phyloP scores from a whole-genome alignment of 257 asterid species.

The Lantana camara region DNA sequence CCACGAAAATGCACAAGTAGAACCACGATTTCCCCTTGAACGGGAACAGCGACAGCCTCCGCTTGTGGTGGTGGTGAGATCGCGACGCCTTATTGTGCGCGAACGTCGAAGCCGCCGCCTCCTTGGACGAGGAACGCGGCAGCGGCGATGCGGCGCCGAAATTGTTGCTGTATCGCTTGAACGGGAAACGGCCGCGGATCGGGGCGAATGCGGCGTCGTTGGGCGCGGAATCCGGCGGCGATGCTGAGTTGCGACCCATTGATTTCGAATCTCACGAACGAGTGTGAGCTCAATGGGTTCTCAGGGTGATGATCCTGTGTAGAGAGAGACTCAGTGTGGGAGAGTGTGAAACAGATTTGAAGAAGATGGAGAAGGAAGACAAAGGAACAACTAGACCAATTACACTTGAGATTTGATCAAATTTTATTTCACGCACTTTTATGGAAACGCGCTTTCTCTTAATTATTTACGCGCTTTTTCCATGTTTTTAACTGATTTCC shows the following conservation, averaged over 20 bases:
- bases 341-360: conserved; percentile 32
- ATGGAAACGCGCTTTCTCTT: too few relatives aligned
- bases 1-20: conserved; percentile 57
- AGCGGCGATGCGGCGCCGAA: too few relatives aligned
- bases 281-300: conserved; percentile 22
- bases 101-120: conserved; percentile 36
- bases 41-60: conserved; percentile 44
- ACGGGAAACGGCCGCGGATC: conserved; percentile 88
- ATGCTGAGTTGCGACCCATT: conserved; percentile 46
- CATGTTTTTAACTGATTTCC: too few relatives aligned
- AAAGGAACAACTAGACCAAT: neutral
- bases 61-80: conserved; percentile 65
- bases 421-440: too few relatives aligned
- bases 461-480: too few relatives aligned
- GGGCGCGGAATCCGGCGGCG: conserved; percentile 51
- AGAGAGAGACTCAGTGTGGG: conserved; percentile 20
- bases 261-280: conserved; percentile 30
- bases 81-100: conserved; percentile 56
- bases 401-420: too few relatives aligned
- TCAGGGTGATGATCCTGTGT: conserved; percentile 19
- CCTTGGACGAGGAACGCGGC: conserved; percentile 38
- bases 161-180: conserved; percentile 43
- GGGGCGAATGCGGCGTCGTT: conserved; percentile 49
- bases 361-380: conserved; percentile 1
- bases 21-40: conserved; percentile 65